phyloP scores from a whole-genome alignment of 306 rosid genomes.

The Ochetophila trinervis region DNA sequence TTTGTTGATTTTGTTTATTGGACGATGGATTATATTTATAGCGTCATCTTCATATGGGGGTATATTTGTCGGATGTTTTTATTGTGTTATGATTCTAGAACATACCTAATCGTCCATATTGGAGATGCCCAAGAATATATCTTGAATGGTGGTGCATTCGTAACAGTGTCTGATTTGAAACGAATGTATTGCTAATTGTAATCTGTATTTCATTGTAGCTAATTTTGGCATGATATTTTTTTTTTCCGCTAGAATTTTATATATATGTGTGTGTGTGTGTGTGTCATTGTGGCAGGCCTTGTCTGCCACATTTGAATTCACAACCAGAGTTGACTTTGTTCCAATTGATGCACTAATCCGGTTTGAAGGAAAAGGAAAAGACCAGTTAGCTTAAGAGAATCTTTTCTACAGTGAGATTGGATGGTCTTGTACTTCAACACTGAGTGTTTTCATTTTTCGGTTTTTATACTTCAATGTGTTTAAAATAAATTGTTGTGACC shows the following conservation, averaged over 20 bases:
- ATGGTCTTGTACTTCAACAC: neutral
- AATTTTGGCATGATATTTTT: neutral
- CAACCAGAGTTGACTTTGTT: neutral
- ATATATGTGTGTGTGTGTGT: no score
- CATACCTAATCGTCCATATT: no score
- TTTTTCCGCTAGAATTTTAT: neutral
- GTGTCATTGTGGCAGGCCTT: neutral
- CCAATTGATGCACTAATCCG: neutral
- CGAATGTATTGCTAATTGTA: neutral
- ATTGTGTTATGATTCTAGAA: neutral
- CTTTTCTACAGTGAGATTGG: neutral
- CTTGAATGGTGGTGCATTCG: neutral
- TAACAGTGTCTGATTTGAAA: neutral
- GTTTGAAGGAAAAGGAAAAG: neutral
- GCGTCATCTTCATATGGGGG: neutral
- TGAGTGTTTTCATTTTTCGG: no score
- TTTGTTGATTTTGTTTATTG: neutral
- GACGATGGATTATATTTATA: neutral
- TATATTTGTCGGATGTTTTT: no score
- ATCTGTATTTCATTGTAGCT: neutral
- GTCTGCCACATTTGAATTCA: neutral
- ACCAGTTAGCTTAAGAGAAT: neutral
- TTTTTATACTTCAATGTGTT: neutral
- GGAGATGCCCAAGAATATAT: neutral
- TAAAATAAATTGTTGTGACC: constrained; percentile 9